Percentiles rank a stretch among this genome's conserved stretches.
phyloP scores from a whole-genome alignment of 1,284 basidiomycete species.

The Cutaneotrichosporon sp. region DNA sequence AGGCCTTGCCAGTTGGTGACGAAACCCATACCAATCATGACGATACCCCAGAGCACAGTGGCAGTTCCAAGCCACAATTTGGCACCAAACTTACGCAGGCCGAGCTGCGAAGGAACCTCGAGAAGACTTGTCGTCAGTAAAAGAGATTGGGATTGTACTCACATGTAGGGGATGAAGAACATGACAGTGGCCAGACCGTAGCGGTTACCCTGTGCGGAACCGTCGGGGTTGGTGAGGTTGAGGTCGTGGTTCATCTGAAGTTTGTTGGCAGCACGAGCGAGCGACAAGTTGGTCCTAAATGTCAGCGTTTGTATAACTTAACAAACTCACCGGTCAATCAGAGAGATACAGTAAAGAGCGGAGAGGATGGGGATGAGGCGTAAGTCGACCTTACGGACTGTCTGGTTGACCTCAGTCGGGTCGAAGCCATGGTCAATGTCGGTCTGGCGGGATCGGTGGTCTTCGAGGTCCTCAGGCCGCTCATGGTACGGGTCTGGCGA shows the following conservation, averaged over 20 bases:
- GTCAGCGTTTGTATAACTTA: no score
- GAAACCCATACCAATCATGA: conserved; percentile 41
- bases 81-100: conserved; percentile 31
- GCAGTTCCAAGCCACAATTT: conserved; percentile 22
- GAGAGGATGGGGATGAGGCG: conserved; percentile 25
- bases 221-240: conserved; percentile 29
- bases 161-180: conserved; percentile 52
- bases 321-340: conserved; percentile 17
- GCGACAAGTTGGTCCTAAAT: conserved; percentile 29
- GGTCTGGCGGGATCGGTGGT: conserved; percentile 12
- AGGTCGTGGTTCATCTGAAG: conserved; percentile 36
- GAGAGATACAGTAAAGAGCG: conserved; percentile 25
- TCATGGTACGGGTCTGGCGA: conserved; percentile 7
- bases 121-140: conserved; percentile 50
- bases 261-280: conserved; percentile 23
- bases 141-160: conserved; percentile 14
- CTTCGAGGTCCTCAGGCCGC: neutral
- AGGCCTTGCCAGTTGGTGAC: conserved; percentile 38
- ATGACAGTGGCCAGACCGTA: conserved; percentile 48
- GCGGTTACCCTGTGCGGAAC: conserved; percentile 36
- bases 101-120: conserved; percentile 30
- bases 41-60: conserved; percentile 45
- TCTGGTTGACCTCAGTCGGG: conserved; percentile 7
- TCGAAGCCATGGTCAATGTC: conserved; percentile 23
- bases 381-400: conserved; percentile 21